Percentiles rank a stretch among this genome's conserved stretches.
Conservation (phyloP, 2,329 filamentous ascomycete species). For the Clonostachys chloroleuca region DNA sequence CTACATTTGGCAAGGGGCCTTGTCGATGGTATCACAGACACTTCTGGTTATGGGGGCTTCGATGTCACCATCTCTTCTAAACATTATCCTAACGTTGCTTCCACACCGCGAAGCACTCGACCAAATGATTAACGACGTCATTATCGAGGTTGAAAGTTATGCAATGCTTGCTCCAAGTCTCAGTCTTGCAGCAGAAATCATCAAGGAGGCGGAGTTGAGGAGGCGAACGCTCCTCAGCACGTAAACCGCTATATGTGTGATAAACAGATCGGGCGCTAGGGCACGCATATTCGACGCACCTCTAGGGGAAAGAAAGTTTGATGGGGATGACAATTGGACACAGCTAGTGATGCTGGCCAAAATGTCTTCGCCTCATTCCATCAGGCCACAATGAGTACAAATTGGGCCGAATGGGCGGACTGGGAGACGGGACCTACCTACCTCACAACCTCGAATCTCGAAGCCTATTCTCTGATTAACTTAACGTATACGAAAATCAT, state of each 20-base stretch:
- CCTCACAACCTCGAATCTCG: no score
- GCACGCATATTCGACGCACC: no score
- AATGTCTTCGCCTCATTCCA: no score
- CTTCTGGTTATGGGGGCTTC: slow-evolving; percentile 81
- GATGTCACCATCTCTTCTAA: slow-evolving; percentile 69
- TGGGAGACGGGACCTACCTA: no score
- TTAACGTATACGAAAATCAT: no score
- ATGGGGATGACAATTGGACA: no score
- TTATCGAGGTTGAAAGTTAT: slow-evolving; percentile 71
- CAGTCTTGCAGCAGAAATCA: slow-evolving; percentile 71
- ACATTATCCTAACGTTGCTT: slow-evolving; percentile 55
- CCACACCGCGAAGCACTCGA: slow-evolving; percentile 60
- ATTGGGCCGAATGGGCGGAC: no score
- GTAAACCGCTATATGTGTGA: slow-evolving; percentile 18
- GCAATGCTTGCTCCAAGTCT: slow-evolving; percentile 73
- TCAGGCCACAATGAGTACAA: no score
- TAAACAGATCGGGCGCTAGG: no score
- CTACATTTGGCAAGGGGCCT: slow-evolving; percentile 80
- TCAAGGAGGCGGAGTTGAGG: slow-evolving; percentile 73
- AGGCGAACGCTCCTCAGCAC: slow-evolving; percentile 58
- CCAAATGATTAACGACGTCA: slow-evolving; percentile 72
- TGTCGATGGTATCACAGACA: slow-evolving; percentile 79
- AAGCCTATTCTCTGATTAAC: no score
- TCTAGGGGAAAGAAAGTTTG: no score
- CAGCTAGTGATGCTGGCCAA: no score